Base-by-base conservation (phyloP, 768 basidiomycete species). In the Xanthoconium stramineum region DNA sequence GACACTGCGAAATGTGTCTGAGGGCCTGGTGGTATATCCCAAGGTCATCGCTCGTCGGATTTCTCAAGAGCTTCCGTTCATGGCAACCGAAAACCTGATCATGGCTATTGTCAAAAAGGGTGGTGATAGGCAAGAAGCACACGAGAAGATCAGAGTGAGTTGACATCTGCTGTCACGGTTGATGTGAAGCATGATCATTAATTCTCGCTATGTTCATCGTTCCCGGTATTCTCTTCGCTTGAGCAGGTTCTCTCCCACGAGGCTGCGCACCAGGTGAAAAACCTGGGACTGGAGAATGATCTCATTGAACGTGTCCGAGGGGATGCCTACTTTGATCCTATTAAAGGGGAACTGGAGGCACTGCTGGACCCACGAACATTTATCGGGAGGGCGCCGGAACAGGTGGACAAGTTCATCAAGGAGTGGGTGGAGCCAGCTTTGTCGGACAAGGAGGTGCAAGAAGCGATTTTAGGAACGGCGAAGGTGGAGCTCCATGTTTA, bases 51-150 rank as follows among this genome's bases (percentile, higher is more conserved):
- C 82, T 11, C 84, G 94, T 40, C 86, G 93, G 37, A 95, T 99
- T 71, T 73, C 85, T 3, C 92, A 98, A 71, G 97, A 99, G 72
- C 81, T 99, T 35, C 97, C 97, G 1, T 98, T 98, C 82, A 98
- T 99, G 97, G 94, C 96, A 5, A 99, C 97, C 2, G 97, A 99
- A 74, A 99, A 99, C 72, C 82, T 99, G 74, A 98, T 98, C 75
- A 98, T 99, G 97, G 94, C 94, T 2, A 84, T 99, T 42, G 97
- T 98, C 59, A 97, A 91, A 74, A 85, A 83, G 47, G 93, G 93
- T 20, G 96, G 95, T 1, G 95, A 98, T 73, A 82, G 97, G 35
- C 97, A 98, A 70, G 94, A 93, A 73, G 93, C 93, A 9, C 97
- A 98, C 70, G 97, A 98, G 75, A 89, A 91, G 75, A 94, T 98